Evolutionary conservation across 2,329 filamentous ascomycete species (phyloP), one percentile per base, ranked within the genome.

Genomic region (Pyricularia grisea): DNA sequence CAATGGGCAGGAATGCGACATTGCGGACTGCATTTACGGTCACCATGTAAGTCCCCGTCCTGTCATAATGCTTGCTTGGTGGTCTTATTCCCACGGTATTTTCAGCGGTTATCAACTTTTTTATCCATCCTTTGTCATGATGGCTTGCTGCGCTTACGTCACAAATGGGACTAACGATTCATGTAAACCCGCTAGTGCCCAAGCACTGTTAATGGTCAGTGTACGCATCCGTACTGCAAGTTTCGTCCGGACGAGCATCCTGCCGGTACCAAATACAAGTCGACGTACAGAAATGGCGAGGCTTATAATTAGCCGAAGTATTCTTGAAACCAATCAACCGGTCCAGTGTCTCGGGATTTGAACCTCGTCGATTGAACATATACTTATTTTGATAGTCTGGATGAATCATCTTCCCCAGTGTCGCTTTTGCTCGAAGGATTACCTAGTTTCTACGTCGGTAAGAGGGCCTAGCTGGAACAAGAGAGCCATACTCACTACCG

Each of bases 1-100:
- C 0, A 81, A 78, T 33, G 84, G 85, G 0, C 87, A 89, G 74
- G 80, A 85, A n/a, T 89, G 87, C 72, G 82, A 84, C 7, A 77
- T 82, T 4, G 81, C 83, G 1, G 83, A 84, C 71, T 89, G 87
- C 74, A 88, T 89, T 70, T 89, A 89, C 72, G 87, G 87, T 2
- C 87, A 89, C 74, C 83, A 89, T 73, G 85, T 87, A 74, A 79
- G 84, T 80, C 28, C 14, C 4, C 64, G 6, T 65, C 11, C 20
- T 14, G 30, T 65, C 64, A 30, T 33, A 10, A 14, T 65, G 28
- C 14, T 17, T 65, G 9, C 25, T 14, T 33, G 11, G 33, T 14
- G 33, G 7, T 36, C 14, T 36, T 36, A 14, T 36, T 36, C 7
- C 7, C 5, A 36, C 17, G 2, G 17, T 36, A 17, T 36, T 5